These are phyloP conservation scores for Aspergillus floridensis DNA, from an alignment of 2,329 filamentous ascomycete species.

Conservation along the genomic window DNA sequence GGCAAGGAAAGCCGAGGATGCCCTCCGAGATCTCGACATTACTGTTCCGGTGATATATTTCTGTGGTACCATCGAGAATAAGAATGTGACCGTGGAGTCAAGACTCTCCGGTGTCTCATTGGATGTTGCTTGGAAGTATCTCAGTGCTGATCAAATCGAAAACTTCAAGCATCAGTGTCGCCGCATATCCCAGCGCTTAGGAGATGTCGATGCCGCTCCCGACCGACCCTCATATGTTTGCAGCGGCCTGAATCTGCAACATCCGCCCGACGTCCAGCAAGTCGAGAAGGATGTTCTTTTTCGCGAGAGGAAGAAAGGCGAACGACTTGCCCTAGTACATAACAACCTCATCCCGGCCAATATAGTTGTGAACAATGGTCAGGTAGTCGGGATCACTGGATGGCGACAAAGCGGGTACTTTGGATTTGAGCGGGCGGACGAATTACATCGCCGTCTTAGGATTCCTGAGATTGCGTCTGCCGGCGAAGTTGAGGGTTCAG, in stretches of 20 bases:
- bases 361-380: constrained; percentile 37
- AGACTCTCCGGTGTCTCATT: constrained; percentile 41
- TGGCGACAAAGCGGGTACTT: constrained; percentile 43
- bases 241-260: constrained; percentile 31
- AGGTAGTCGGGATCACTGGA: constrained; percentile 38
- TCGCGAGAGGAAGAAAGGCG: constrained; percentile 21
- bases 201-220: constrained; percentile 23
- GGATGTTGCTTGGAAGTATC: constrained; percentile 39
- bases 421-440: constrained; percentile 32
- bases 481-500: constrained; percentile 10
- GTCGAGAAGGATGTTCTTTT: constrained; percentile 36
- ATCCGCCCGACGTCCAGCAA: constrained; percentile 21
- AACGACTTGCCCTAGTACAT: constrained; percentile 35
- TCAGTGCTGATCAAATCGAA: constrained; percentile 33
- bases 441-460: constrained; percentile 34
- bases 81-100: constrained; percentile 41
- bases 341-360: constrained; percentile 39
- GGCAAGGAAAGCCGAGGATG: constrained; percentile 34
- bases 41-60: constrained; percentile 38
- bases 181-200: constrained; percentile 31
- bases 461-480: constrained; percentile 21
- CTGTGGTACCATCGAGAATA: constrained; percentile 38
- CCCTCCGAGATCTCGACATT: constrained; percentile 32
- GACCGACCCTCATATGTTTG: constrained; percentile 36
- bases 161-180: constrained; percentile 38